Base-by-base conservation (phyloP, 495 filamentous ascomycete genomes). In the Durotheca rogersii region DNA sequence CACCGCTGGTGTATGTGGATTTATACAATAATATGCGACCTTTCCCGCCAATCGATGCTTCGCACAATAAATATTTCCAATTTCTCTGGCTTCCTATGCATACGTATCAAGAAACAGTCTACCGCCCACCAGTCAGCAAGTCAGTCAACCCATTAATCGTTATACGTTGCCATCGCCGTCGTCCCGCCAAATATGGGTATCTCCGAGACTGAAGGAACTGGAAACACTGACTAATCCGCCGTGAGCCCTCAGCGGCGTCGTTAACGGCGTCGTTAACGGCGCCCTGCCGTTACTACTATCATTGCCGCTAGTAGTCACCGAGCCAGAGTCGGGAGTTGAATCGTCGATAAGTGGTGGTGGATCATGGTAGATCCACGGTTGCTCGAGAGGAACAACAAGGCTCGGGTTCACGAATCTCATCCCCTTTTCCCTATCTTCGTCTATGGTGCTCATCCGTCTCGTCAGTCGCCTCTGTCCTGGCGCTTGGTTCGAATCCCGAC, bases 331-430 rank as follows among this genome's bases (percentile, higher is more conserved):
- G 23, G 42, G n/a, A 31, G 50, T 29, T 33, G 46, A 56, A 19
- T 58, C 53, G 17, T 55, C 45, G 6, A 61, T 12, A 6, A 57
- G 64, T n/a, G 73, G 74, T 5, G 72, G 73, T 3, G 73, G 66
- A 32, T 77, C 73, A 43, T 69, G 62, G 60, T 78, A 75, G 19
- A 80, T 71, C 77, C 77, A 81, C 1, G 74, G 69, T 38, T 74
- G 76, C 44, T 78, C 65, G 31, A 80, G 63, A 71, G 86, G 85
- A 15, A 67, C 60, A 2, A 86, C 70, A n/a, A 93, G 61, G 60
- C 75, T 89, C 20, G 88, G 88, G 57, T 91, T 92, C 23, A 89
- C 72, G 67, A 87, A 93, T 30, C 72, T 72, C 55, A 79, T 30
- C 0, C 82, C 84, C 50, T 76, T 78, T 62, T 90, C 86, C 43